Conservation (phyloP, 108 stramenopile genomes). For the Cylindrotheca closterium region DNA sequence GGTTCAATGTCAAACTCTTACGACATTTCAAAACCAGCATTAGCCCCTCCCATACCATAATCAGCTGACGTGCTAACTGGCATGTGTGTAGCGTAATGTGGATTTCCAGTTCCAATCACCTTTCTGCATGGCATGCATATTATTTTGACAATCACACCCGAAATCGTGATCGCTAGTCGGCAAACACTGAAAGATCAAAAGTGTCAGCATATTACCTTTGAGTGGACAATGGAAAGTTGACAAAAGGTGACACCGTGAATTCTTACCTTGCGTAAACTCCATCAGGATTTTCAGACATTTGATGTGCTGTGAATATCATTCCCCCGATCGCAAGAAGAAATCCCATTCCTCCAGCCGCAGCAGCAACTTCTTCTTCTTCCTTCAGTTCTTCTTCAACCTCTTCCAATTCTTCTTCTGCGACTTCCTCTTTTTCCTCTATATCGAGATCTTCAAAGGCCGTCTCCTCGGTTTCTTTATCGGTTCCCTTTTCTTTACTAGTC, state of each 20-base stretch:
- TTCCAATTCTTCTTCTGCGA: slow-evolving; percentile 23
- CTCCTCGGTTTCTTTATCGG: neutral
- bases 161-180: slow-evolving; percentile 53
- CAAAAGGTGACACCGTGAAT: neutral
- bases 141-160: slow-evolving; percentile 58
- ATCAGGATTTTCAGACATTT: slow-evolving; percentile 86
- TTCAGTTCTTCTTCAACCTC: slow-evolving; percentile 36
- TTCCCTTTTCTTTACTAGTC: neutral
- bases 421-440: slow-evolving; percentile 19
- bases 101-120: slow-evolving; percentile 34
- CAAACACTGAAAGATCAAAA: slow-evolving; percentile 30
- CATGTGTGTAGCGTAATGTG: slow-evolving; percentile 41
- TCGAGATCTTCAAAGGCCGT: slow-evolving; percentile 17
- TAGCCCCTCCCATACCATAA: slow-evolving; percentile 33
- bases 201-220: neutral
- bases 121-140: slow-evolving; percentile 67
- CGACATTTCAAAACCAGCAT: slow-evolving; percentile 42
- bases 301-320: slow-evolving; percentile 76
- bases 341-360: slow-evolving; percentile 59
- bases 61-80: slow-evolving; percentile 46
- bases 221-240: neutral
- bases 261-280: slow-evolving; percentile 67
- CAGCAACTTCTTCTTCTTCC: slow-evolving; percentile 65
- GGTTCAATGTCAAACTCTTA: too few species aligned
- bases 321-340: slow-evolving; percentile 53